Evolutionary conservation across 192 early-diverging fungal species (phyloP).

Genomic region (Spinellus fusiger): DNA sequence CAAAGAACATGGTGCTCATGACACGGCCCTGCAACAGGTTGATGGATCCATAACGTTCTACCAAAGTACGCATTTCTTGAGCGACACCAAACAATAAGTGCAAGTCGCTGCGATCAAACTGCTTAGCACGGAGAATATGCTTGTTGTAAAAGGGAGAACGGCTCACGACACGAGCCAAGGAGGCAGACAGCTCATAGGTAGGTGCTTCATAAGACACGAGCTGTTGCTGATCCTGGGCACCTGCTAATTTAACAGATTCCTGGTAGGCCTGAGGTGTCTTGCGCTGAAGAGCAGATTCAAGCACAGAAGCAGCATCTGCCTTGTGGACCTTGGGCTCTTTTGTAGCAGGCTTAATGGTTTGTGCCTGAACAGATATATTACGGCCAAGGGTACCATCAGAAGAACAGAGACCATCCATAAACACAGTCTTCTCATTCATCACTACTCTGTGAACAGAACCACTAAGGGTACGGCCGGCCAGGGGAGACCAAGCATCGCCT

Average conservation of each 20-base stretch:
- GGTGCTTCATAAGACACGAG: constrained; percentile 8
- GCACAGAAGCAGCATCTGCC: constrained; percentile 24
- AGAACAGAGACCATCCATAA: constrained; percentile 71
- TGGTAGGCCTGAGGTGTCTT: background rate
- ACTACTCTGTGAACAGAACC: constrained; percentile 90
- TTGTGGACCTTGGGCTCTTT: constrained; percentile 8
- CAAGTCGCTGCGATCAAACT: constrained; percentile 89
- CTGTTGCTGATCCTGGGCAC: constrained; percentile 12
- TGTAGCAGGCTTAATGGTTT: constrained; percentile 22
- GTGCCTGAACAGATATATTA: constrained; percentile 38
- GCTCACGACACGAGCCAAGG: constrained; percentile 46
- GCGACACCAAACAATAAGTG: constrained; percentile 94
- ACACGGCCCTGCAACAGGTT: constrained; percentile 86
- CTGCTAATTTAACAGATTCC: constrained; percentile 10
- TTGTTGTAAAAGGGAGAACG: constrained; percentile 87
- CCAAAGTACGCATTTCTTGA: constrained; percentile 92
- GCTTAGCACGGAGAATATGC: constrained; percentile 86
- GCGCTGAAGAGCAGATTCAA: constrained; percentile 6
- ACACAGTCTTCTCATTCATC: constrained; percentile 75
- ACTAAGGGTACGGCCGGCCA: constrained; percentile 51
- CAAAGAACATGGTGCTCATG: constrained; percentile 93
- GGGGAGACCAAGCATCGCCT: constrained; percentile 49
- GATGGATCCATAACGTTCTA: constrained; percentile 83
- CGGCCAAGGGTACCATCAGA: constrained; percentile 37
- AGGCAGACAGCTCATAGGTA: constrained; percentile 27